Evolutionary conservation across 2,329 filamentous ascomycete genomes (phyloP), one percentile per base, ranked within the genome.

Genomic region (Clarireedia monteithiana): DNA sequence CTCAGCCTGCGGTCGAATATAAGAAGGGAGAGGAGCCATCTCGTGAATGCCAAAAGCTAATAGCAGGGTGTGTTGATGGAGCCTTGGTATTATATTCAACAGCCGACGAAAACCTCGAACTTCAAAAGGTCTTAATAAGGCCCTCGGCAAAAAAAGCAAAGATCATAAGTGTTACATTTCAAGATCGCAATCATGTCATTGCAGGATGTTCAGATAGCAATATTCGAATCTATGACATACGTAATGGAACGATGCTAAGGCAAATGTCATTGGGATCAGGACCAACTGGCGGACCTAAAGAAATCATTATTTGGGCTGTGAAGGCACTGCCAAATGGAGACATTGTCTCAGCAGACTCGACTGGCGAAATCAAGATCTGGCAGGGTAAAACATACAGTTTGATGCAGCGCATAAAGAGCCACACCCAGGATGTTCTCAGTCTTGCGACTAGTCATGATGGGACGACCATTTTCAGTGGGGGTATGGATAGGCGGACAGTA

Each of bases 151-250:
- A 92, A 74, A 91, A 88, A 72, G 84, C 89, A 36, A 86, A 92
- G 66, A 92, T 95, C 68, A 84, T 97, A 66, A 96, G 90, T 73
- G 84, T 99, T 60, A 83, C 87, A 24, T 99, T 95, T 73, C 91
- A 96, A 72, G 86, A 88, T 62, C 84, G 87, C 56, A 82, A 92
- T 66, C 83, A 85, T 36, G 84, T 92, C 57, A 83, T 96, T 44
- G 91, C 92, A 38, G 94, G 94, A 23, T 97, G 94, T 70, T 92
- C 91, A n/a, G 92, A 99, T 73, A 91, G 91, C 71, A 89, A 84
- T n/a, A 94, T 99, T 62, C 86, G 92, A 60, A 82, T 94, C 53
- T 95, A 91, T 72, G 91, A 97, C 69, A 86, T 90, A 63, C 80
- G 88, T 50, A 92, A 83, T 67, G 89, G 89, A 14, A 80, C 84